Evolutionary conservation across 1,284 basidiomycete species (phyloP), one percentile per base, ranked within the genome.

Genomic region (Sporisorium exsertum): DNA sequence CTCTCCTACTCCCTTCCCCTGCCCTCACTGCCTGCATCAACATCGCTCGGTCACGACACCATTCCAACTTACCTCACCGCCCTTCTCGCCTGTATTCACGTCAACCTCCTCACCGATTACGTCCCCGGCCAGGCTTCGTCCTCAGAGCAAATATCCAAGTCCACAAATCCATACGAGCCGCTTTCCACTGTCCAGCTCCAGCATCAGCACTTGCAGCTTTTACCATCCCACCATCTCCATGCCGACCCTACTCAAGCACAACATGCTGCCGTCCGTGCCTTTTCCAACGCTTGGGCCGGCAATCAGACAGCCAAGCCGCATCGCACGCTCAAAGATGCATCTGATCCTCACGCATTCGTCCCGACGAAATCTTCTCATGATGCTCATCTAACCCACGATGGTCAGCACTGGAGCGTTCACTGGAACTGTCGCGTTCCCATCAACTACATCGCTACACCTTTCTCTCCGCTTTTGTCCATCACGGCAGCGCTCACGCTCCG

Each of bases 391-490:
- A 40, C 42, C 5, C 57, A 59, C 33, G 63, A 74, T 8, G 55
- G 47, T 16, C 56, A 57, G 4, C 33, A 58, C 43, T 77, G 74
- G 74, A 64, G 54, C 20, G 70, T 77, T 5, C 53, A 64, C 22
- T 77, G 70, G 70, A 53, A 45, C 27, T 72, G 66, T 27, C 59
- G 58, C 37, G 60, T 77, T 5, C 74, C 70, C 35, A 56, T 77
- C 59, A 70, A 70, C 59, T 77, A 67, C 46, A 54, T 73, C 27
- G 61, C 63, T 1, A 77, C 74, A 15, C 70, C 74, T 9, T 77
- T 72, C 18, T 24, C 46, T 12, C 74, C 74, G 12, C 47, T 73
- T 8, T 61, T 77, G 20, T 65, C 70, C 37, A 43, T 77, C 54
- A 69, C 74, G 3, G 65, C 70, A 20, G 59, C 60, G 15, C 63